Conservation (phyloP, 2,329 filamentous ascomycete genomes). For the Microcyclospora tardicrescens region DNA sequence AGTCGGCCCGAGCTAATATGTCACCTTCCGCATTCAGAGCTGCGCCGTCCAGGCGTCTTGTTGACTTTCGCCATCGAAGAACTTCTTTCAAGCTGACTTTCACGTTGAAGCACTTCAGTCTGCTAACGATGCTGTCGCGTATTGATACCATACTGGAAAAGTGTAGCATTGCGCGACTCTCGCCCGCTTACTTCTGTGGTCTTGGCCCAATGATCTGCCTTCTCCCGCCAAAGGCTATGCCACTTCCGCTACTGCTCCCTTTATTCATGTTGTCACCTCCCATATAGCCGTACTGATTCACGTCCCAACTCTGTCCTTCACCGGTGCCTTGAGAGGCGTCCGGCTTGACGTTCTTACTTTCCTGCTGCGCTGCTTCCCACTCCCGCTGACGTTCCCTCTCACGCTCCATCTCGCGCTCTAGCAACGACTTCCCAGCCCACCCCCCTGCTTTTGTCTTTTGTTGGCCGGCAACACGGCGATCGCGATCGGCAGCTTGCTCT, state of each 20-base stretch:
- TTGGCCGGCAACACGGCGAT: slow-evolving; percentile 46
- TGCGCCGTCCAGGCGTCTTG: too few species aligned
- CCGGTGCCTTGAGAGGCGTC: slow-evolving; percentile 49
- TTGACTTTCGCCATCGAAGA: too few species aligned
- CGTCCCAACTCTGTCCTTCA: slow-evolving; percentile 61
- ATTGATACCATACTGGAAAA: too few species aligned
- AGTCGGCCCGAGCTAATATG: too few species aligned
- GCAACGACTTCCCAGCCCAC: slow-evolving; percentile 54
- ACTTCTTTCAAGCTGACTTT: too few species aligned
- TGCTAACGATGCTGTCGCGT: too few species aligned
- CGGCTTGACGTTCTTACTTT: slow-evolving; percentile 43
- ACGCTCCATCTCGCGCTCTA: slow-evolving; percentile 70
- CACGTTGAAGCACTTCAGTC: too few species aligned
- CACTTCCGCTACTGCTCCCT: slow-evolving; percentile 46
- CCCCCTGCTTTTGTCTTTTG: slow-evolving; percentile 48
- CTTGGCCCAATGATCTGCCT: slow-evolving; percentile 70
- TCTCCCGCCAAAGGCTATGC: slow-evolving; percentile 49
- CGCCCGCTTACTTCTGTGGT: slow-evolving; percentile 1
- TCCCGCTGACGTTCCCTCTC: slow-evolving; percentile 64
- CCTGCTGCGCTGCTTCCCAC: slow-evolving; percentile 65
- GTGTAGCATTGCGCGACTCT: background rate
- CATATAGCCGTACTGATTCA: slow-evolving; percentile 63
- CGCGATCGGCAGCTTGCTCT: slow-evolving; percentile 46
- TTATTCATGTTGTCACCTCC: slow-evolving; percentile 64
- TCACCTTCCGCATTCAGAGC: too few species aligned